Percentiles rank a stretch among this genome's conserved stretches.
Conservation (phyloP, 2,329 filamentous ascomycete genomes). For the Chrysosporium queenslandicum region DNA sequence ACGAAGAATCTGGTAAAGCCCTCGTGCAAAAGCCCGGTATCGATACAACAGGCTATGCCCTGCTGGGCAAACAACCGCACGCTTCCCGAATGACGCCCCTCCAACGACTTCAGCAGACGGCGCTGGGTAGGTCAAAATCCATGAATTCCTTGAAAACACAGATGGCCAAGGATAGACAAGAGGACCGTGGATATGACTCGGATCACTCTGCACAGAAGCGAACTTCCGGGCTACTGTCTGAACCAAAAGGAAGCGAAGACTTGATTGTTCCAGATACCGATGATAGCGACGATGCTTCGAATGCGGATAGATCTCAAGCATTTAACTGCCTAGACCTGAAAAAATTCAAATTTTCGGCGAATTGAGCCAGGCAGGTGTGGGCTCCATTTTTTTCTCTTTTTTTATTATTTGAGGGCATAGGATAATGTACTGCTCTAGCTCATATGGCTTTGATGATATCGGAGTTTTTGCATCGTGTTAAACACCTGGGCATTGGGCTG, state of each 20-base stretch:
- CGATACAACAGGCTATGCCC: neutral
- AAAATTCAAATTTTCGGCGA: slow-evolving; percentile 12
- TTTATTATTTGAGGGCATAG: neutral
- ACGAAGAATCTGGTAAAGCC: neutral
- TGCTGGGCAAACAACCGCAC: slow-evolving; percentile 12
- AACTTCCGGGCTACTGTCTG: neutral
- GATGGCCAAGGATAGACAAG: neutral
- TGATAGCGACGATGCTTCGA: slow-evolving; percentile 25
- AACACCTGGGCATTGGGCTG: neutral
- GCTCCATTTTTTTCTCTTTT: neutral
- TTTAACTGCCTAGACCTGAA: slow-evolving; percentile 14
- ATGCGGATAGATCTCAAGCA: slow-evolving; percentile 1
- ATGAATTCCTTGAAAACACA: slow-evolving; percentile 22
- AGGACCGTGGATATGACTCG: slow-evolving; percentile 17
- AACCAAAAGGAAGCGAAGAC: slow-evolving; percentile 42
- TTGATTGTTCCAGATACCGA: slow-evolving; percentile 44
- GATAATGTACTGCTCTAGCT: neutral
- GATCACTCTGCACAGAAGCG: slow-evolving; percentile 10
- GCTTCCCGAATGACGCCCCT: slow-evolving; percentile 30
- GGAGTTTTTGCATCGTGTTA: neutral
- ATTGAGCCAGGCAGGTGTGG: neutral
- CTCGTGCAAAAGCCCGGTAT: neutral
- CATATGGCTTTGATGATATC: neutral
- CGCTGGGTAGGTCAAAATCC: slow-evolving; percentile 31
- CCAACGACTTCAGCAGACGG: slow-evolving; percentile 34